phyloP scores from a whole-genome alignment of 306 rosid genomes.

The Senna tora region DNA sequence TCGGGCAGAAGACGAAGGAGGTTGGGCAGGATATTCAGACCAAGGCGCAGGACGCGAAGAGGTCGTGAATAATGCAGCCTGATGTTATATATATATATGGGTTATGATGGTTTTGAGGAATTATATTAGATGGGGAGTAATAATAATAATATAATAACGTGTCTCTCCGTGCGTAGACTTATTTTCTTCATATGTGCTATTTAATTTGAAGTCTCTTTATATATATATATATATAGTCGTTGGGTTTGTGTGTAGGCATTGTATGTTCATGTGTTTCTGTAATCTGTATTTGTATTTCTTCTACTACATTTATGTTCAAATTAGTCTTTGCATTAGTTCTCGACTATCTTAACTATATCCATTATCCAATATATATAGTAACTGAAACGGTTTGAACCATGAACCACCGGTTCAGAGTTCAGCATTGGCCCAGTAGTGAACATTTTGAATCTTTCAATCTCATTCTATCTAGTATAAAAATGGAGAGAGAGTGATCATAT shows the following conservation, averaged over 20 bases:
- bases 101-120: not conserved
- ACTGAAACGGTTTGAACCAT: no score
- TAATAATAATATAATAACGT: not conserved
- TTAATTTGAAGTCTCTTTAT: not conserved
- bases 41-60: slow-evolving; percentile 70
- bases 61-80: slow-evolving; percentile 46
- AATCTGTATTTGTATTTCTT: not conserved
- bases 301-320: not conserved
- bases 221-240: no score
- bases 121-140: not conserved
- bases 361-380: no score
- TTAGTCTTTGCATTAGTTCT: not conserved
- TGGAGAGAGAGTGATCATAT: no score
- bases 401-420: no score
- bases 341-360: no score
- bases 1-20: slow-evolving; percentile 87
- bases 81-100: not conserved
- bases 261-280: not conserved
- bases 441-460: no score
- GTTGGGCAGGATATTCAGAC: slow-evolving; percentile 71
- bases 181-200: not conserved
- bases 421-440: no score
- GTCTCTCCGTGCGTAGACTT: not conserved
- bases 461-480: no score
- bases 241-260: no score